These are phyloP conservation scores for Capsaspora owczarzaki DNA, from an alignment of 78 protist genomes.

Conservation along the genomic window DNA sequence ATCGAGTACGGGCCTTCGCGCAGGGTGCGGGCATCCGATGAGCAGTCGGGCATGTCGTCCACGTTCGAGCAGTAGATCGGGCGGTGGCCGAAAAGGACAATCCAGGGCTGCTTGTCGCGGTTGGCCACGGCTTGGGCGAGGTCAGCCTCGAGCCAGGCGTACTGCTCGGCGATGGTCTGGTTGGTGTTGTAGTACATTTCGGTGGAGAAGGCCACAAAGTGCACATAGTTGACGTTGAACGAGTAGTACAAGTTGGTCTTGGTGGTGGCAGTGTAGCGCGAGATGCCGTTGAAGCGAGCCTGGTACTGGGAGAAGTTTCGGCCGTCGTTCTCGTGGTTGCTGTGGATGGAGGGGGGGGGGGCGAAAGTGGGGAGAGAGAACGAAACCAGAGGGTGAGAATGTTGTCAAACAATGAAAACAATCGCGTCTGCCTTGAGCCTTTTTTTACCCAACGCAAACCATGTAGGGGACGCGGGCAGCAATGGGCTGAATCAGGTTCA, in stretches of 20 bases:
- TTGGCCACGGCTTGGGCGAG: neutral
- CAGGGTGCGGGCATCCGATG: neutral
- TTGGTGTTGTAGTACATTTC: neutral
- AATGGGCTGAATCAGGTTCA: slow-evolving; percentile 16
- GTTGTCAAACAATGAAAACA: too few species aligned
- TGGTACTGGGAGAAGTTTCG: too few species aligned
- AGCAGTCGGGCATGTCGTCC: neutral
- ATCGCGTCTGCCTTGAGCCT: neutral
- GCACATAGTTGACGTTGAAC: neutral
- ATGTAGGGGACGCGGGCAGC: slow-evolving; percentile 21
- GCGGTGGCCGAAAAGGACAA: neutral
- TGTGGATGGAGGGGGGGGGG: too few species aligned
- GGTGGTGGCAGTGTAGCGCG: neutral
- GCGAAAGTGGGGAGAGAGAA: too few species aligned
- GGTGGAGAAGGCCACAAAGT: neutral
- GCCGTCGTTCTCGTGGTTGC: too few species aligned
- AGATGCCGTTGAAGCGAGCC: neutral
- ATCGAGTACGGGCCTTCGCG: neutral
- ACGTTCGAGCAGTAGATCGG: neutral
- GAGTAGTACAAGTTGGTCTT: neutral
- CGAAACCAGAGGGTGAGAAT: too few species aligned
- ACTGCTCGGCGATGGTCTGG: neutral
- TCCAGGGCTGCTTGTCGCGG: neutral
- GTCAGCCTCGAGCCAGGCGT: neutral
- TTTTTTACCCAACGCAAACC: slow-evolving; percentile 14